Evolutionary conservation across 2,329 filamentous ascomycete genomes (phyloP).

Genomic region (Fusarium circinatum): DNA sequence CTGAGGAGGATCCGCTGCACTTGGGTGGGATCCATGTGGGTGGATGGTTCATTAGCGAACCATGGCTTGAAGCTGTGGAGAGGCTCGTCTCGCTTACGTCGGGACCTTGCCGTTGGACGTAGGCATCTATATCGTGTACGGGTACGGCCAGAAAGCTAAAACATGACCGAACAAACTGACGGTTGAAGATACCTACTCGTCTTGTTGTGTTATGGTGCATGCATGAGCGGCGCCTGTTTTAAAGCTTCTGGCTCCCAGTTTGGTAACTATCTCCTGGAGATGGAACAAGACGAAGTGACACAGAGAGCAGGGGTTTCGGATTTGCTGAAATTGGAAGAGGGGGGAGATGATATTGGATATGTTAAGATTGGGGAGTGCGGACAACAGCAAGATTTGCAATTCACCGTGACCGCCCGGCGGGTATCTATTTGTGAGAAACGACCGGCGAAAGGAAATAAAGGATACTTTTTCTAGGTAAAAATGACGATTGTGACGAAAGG

Average conservation of each 20-base stretch:
- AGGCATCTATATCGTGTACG: slow-evolving; percentile 12
- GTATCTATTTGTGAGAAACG: slow-evolving; percentile 21
- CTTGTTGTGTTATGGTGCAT: slow-evolving; percentile 24
- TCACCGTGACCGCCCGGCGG: slow-evolving; percentile 31
- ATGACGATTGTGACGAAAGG: slow-evolving; percentile 23
- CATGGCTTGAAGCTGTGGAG: slow-evolving; percentile 27
- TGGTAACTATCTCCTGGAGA: slow-evolving; percentile 24
- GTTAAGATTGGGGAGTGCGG: slow-evolving; percentile 34
- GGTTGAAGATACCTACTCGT: slow-evolving; percentile 17
- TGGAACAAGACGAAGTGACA: slow-evolving; percentile 35
- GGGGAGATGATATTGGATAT: slow-evolving; percentile 36
- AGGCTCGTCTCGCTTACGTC: slow-evolving; percentile 29
- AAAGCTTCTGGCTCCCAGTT: slow-evolving; percentile 11
- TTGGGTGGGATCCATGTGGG: slow-evolving; percentile 25
- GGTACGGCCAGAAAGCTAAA: slow-evolving; percentile 26
- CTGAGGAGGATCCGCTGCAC: slow-evolving; percentile 13
- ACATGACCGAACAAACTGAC: slow-evolving; percentile 26
- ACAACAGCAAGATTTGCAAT: slow-evolving; percentile 38
- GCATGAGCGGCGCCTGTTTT: slow-evolving; percentile 17
- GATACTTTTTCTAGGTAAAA: slow-evolving; percentile 8
- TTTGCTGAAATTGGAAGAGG: slow-evolving; percentile 27
- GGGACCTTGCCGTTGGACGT: slow-evolving; percentile 23
- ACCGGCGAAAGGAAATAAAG: slow-evolving; percentile 14
- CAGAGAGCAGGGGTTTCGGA: slow-evolving; percentile 28
- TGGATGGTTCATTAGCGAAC: slow-evolving; percentile 14